phyloP scores from a whole-genome alignment of 148 eudicot genomes.

The Mesembryanthemum crystallinum region DNA sequence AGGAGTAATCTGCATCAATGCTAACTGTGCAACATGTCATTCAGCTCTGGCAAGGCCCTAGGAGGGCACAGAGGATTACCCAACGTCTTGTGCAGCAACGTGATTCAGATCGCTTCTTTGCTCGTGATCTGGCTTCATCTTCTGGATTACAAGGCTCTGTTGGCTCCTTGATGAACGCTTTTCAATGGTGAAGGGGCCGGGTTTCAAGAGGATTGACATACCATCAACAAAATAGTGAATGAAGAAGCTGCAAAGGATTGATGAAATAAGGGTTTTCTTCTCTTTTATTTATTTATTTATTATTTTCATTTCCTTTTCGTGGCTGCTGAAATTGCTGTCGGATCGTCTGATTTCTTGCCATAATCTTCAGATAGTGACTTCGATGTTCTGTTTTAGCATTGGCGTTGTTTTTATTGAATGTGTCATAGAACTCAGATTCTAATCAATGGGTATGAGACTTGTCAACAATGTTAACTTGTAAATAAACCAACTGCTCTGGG shows the following conservation, averaged over 20 bases:
- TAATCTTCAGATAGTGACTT: too few relatives aligned
- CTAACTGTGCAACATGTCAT: conserved; percentile 5
- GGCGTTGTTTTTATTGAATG: too few relatives aligned
- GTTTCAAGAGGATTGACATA: too few relatives aligned
- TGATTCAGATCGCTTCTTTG: too few relatives aligned
- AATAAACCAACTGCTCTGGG: too few relatives aligned
- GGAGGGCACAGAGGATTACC: not conserved
- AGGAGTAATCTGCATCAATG: conserved; percentile 5
- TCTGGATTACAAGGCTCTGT: conserved; percentile 9
- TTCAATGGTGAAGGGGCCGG: not conserved
- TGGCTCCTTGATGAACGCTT: not conserved
- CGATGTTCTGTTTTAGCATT: too few relatives aligned
- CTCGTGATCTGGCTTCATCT: not conserved
- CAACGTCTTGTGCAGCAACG: not conserved
- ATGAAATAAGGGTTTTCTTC: not conserved
- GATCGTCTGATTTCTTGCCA: too few relatives aligned
- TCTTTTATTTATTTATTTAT: not conserved
- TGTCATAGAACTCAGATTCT: too few relatives aligned
- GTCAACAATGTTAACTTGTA: too few relatives aligned
- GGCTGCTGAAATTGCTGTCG: too few relatives aligned
- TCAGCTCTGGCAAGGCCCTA: conserved; percentile 21
- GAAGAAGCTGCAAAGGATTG: not conserved
- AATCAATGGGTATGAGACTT: too few relatives aligned
- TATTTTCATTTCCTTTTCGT: not conserved
- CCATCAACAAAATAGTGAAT: too few relatives aligned